Evolutionary conservation across 2,329 filamentous ascomycete genomes (phyloP).

Genomic region (Didymella pomorum): DNA sequence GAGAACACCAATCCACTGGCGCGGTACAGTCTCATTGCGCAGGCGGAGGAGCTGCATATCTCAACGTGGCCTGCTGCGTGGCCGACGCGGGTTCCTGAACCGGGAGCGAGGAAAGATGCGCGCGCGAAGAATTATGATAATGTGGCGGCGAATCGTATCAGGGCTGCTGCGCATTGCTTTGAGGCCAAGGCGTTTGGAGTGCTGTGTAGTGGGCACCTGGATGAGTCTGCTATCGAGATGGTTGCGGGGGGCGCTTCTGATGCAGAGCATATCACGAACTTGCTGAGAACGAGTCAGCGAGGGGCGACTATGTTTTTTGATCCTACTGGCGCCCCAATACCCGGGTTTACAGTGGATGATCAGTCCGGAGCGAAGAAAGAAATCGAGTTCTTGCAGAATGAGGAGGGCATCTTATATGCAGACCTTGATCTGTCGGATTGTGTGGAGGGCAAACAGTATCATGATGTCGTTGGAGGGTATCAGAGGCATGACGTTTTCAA

Average conservation of each 20-base stretch:
- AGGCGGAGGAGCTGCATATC: conserved; percentile 65
- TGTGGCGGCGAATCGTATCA: conserved; percentile 60
- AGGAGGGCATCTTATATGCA: conserved; percentile 62
- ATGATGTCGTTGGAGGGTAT: conserved; percentile 65
- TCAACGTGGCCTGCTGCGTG: conserved; percentile 64
- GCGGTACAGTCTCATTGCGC: conserved; percentile 61
- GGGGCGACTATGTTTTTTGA: conserved; percentile 62
- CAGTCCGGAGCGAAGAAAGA: conserved; percentile 27
- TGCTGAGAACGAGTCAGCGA: conserved; percentile 51
- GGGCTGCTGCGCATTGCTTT: conserved; percentile 65
- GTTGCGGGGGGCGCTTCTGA: conserved; percentile 42
- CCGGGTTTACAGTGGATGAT: conserved; percentile 50
- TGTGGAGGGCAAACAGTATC: conserved; percentile 65
- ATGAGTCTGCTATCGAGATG: conserved; percentile 50
- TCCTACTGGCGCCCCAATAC: conserved; percentile 56
- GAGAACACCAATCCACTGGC: conserved; percentile 67
- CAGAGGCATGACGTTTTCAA: conserved; percentile 64
- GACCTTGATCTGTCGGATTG: conserved; percentile 60
- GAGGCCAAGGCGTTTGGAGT: conserved; percentile 66
- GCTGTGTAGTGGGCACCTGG: conserved; percentile 57
- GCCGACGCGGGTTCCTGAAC: conserved; percentile 55
- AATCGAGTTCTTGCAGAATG: conserved; percentile 53
- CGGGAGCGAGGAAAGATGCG: conserved; percentile 1
- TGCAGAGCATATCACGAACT: conserved; percentile 39
- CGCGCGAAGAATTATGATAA: conserved; percentile 60